These are phyloP conservation scores for Puccinia triticina DNA, from an alignment of 1,284 basidiomycete species.

Conservation along the genomic window DNA sequence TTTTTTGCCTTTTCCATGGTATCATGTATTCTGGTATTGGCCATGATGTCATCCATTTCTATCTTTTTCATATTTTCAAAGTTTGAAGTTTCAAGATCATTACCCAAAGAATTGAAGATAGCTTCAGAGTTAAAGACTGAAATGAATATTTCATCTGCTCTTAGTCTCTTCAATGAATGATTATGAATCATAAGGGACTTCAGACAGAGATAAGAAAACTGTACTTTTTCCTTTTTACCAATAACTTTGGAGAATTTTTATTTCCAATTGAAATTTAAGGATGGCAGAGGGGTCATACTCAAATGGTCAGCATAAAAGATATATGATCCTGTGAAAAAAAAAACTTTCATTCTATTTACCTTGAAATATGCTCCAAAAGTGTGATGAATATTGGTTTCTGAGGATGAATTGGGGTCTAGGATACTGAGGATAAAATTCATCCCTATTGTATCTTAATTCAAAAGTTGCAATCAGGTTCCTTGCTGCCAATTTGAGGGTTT, in stretches of 20 bases:
- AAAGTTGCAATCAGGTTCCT: slow-evolving; percentile 4
- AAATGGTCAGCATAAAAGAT: neutral
- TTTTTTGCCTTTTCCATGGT: neutral
- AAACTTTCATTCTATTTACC: neutral
- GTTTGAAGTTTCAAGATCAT: neutral
- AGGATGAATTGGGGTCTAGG: slow-evolving; percentile 14
- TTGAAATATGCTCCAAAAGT: slow-evolving; percentile 5
- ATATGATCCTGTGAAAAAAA: neutral
- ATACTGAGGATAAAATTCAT: neutral
- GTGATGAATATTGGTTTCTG: neutral
- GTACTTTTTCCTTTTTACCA: neutral
- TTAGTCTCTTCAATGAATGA: neutral
- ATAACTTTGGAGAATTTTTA: neutral
- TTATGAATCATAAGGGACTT: neutral
- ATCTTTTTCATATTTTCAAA: neutral
- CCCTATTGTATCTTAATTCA: neutral
- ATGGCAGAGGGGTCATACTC: neutral
- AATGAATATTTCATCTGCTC: neutral
- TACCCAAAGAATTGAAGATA: neutral
- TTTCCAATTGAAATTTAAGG: too few relatives aligned
- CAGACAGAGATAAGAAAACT: neutral
- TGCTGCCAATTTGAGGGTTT: slow-evolving; percentile 15
- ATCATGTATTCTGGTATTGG: neutral
- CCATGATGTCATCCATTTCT: neutral
- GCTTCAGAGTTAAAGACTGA: neutral